Percentiles rank a stretch among this genome's conserved stretches.
phyloP scores from a whole-genome alignment of 2,329 filamentous ascomycete genomes.

The Fusarium napiforme region DNA sequence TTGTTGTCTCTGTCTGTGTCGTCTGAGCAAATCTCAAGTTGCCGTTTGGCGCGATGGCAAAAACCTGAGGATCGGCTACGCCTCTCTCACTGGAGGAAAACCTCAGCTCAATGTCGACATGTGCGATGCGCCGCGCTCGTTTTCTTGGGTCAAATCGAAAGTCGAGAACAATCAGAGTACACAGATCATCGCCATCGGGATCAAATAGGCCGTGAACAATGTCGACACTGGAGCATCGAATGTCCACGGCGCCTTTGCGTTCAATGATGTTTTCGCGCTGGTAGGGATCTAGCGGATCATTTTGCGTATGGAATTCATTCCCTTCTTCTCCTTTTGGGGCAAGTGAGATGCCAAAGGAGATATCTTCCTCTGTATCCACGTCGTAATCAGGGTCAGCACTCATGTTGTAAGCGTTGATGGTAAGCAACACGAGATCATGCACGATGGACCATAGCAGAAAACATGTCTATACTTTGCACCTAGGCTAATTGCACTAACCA shows the following conservation, averaged over 20 bases:
- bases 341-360: not conserved
- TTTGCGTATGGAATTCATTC: constrained; percentile 20
- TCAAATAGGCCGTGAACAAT: constrained; percentile 12
- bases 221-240: constrained; percentile 12
- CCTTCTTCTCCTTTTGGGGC: not conserved
- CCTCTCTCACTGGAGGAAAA: not conserved
- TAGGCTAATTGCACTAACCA: not conserved
- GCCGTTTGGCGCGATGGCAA: constrained; percentile 7
- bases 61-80: not conserved
- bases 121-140: not conserved
- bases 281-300: constrained; percentile 15
- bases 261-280: constrained; percentile 20
- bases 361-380: not conserved
- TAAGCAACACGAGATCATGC: not conserved
- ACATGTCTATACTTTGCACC: not conserved
- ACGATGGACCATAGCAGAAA: not conserved
- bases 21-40: constrained; percentile 5
- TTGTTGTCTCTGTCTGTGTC: not conserved
- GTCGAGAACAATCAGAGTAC: constrained; percentile 5
- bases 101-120: constrained; percentile 10
- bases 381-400: not conserved
- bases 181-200: constrained; percentile 12
- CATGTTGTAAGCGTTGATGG: not conserved
- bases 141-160: constrained; percentile 6
- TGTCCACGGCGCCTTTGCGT: constrained; percentile 5